Evolutionary conservation across 129 eudicot genomes (phyloP).

Genomic region (Solidago caesia): DNA sequence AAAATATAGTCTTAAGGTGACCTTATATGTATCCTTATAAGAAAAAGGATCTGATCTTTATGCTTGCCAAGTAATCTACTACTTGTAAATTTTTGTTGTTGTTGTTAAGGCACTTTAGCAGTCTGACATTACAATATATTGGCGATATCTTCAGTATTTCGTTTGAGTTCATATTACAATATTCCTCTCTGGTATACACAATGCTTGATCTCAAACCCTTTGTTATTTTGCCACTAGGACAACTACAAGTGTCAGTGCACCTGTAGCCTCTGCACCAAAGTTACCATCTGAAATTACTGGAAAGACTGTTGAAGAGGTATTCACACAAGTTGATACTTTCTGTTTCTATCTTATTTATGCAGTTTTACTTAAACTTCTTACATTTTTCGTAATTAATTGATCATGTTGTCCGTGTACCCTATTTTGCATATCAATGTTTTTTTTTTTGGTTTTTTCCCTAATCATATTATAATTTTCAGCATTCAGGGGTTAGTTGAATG

Average conservation of each 20-base stretch:
- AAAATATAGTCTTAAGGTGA: background rate
- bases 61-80: slow-evolving; percentile 1
- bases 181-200: slow-evolving; percentile 8
- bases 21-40: background rate
- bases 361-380: background rate
- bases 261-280: slow-evolving; percentile 60
- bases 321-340: slow-evolving; percentile 7
- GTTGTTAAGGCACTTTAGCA: background rate
- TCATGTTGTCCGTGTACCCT: background rate
- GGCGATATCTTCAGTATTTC: background rate
- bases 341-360: background rate
- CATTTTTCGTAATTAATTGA: background rate
- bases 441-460: background rate
- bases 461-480: background rate
- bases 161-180: background rate
- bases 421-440: background rate
- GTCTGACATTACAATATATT: background rate
- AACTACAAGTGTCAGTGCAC: slow-evolving; percentile 42
- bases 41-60: slow-evolving; percentile 14
- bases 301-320: slow-evolving; percentile 93
- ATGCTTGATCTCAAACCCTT: slow-evolving; percentile 8
- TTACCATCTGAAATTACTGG: slow-evolving; percentile 98
- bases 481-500: background rate
- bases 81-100: background rate
- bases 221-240: slow-evolving; percentile 47